A percentile compares a stretch with the other conserved stretches of the same genome.
phyloP scores from a whole-genome alignment of 2,329 filamentous ascomycete genomes.

The Raffaelea arxii region DNA sequence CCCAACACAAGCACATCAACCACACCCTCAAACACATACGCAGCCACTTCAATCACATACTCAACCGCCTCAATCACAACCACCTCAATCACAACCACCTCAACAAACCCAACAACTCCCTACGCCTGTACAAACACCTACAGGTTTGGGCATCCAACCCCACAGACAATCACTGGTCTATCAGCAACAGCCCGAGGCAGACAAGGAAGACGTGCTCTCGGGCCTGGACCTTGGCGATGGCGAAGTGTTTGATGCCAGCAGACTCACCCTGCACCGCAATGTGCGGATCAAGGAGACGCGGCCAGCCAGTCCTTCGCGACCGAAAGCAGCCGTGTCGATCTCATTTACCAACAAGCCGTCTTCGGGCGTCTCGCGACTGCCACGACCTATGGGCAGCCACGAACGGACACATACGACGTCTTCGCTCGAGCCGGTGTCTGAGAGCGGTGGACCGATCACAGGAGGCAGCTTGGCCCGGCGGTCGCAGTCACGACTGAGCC shows the following conservation, averaged over 20 bases:
- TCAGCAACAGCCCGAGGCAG: constrained; percentile 25
- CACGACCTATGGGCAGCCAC: constrained; percentile 59
- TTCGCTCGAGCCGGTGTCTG: constrained; percentile 84
- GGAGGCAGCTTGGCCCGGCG: constrained; percentile 45
- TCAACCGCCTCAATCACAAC: neutral
- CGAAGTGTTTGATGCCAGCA: constrained; percentile 70
- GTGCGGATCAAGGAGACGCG: constrained; percentile 72
- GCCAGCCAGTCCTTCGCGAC: constrained; percentile 59
- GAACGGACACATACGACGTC: constrained; percentile 59
- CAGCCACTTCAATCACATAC: no score
- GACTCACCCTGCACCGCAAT: constrained; percentile 81
- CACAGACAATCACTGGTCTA: constrained; percentile 15
- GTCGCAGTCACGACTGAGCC: constrained; percentile 58
- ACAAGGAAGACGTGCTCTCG: constrained; percentile 70
- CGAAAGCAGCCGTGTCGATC: constrained; percentile 69
- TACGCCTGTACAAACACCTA: constrained; percentile 4
- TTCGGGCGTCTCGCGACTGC: constrained; percentile 57
- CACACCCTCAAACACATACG: neutral
- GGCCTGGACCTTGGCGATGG: constrained; percentile 81
- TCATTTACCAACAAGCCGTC: constrained; percentile 81
- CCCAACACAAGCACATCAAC: no score
- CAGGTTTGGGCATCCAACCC: neutral
- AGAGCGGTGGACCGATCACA: constrained; percentile 71
- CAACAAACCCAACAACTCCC: neutral
- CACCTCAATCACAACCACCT: neutral